phyloP scores from a whole-genome alignment of 257 asterid genomes.

The Solanum commersonii region DNA sequence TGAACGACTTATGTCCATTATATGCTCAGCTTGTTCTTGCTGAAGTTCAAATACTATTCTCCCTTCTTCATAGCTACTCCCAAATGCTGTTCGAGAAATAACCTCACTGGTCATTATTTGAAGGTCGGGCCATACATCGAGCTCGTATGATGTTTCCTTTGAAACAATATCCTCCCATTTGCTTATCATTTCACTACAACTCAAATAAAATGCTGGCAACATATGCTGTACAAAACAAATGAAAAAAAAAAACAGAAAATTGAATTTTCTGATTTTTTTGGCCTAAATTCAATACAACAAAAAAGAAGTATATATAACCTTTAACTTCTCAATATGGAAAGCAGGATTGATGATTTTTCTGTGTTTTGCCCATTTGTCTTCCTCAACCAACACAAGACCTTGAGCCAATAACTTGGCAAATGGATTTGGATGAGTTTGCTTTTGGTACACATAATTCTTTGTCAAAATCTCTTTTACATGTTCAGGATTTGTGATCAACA shows the following conservation, averaged over 20 bases:
- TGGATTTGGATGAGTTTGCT: background rate
- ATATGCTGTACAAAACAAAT: conserved; percentile 15
- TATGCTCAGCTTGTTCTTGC: background rate
- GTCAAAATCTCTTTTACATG: conserved; percentile 30
- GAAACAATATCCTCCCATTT: conserved; percentile 27
- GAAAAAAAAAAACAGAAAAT: no score
- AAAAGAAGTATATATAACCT: background rate
- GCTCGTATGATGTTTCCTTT: conserved; percentile 5
- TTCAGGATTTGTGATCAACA: conserved; percentile 29
- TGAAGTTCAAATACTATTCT: no score
- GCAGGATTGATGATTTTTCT: no score
- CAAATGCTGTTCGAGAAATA: no score
- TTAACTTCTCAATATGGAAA: no score
- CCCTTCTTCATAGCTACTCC: no score
- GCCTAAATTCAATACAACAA: background rate
- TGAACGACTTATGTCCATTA: background rate
- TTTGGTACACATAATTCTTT: conserved; percentile 10
- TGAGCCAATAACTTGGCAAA: background rate
- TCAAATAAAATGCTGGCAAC: conserved; percentile 26
- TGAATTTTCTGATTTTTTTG: background rate
- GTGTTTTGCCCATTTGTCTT: background rate
- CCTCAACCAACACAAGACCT: background rate
- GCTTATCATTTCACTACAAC: conserved; percentile 21
- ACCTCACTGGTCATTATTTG: no score
- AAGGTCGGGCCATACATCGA: conserved; percentile 32